These are phyloP conservation scores for Aspergillus hiratsukae DNA, from an alignment of 2,329 filamentous ascomycete genomes.

Conservation along the genomic window DNA sequence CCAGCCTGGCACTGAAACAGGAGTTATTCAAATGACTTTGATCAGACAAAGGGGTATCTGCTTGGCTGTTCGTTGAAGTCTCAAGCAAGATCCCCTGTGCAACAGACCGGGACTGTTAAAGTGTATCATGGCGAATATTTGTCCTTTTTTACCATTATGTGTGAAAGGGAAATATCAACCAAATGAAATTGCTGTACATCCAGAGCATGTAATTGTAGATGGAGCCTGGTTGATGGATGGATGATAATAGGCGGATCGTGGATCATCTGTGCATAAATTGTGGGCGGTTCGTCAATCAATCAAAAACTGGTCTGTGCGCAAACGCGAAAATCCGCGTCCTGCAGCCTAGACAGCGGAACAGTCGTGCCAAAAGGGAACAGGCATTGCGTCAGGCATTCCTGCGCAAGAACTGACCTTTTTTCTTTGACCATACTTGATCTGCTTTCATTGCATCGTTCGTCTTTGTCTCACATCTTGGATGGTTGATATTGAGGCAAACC, in stretches of 20 bases:
- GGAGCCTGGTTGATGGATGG: too few species aligned
- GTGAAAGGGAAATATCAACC: too few species aligned
- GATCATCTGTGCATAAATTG: too few species aligned
- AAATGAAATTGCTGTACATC: too few species aligned
- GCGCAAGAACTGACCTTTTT: background rate
- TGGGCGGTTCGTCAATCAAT: conserved; percentile 9
- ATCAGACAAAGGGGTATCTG: too few species aligned
- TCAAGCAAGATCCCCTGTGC: background rate
- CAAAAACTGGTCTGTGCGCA: conserved; percentile 29
- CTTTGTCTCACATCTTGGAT: background rate
- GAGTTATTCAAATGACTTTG: background rate
- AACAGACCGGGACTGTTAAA: too few species aligned
- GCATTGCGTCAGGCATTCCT: background rate
- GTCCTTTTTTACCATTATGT: too few species aligned
- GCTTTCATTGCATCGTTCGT: background rate
- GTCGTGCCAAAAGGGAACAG: background rate
- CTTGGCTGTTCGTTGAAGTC: too few species aligned
- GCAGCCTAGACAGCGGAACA: background rate
- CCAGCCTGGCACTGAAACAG: background rate
- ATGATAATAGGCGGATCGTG: too few species aligned
- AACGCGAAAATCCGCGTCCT: conserved; percentile 32
- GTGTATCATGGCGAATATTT: too few species aligned
- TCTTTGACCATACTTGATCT: background rate
- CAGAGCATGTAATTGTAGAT: too few species aligned
- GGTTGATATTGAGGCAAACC: background rate